Percentiles rank a stretch among this genome's conserved stretches.
Conservation (phyloP, 129 eudicot genomes). For the Pseudognaphalium luteoalbum region DNA sequence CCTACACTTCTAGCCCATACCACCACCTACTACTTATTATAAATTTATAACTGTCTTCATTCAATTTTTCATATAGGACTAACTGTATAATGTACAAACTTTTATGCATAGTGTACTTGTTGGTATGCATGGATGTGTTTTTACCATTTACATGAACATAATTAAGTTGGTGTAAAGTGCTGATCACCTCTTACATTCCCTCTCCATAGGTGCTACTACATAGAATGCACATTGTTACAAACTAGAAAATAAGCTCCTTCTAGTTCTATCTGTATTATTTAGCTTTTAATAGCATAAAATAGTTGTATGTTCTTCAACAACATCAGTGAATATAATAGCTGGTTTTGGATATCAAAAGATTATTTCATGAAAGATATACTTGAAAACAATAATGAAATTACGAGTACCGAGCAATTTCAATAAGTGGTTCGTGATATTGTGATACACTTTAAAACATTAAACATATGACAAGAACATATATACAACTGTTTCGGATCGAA, state of each 20-base stretch:
- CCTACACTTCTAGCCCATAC: conserved; percentile 39
- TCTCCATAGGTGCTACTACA: conserved; percentile 13
- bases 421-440: too few species aligned
- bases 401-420: too few species aligned
- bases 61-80: conserved; percentile 1
- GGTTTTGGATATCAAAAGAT: not conserved
- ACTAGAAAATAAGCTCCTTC: not conserved
- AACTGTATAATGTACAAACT: conserved; percentile 5
- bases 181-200: conserved; percentile 17
- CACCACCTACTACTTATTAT: conserved; percentile 4
- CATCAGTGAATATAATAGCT: not conserved
- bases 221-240: conserved; percentile 21
- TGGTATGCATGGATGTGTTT: not conserved
- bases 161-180: conserved; percentile 26
- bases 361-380: not conserved
- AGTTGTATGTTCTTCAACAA: not conserved
- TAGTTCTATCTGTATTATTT: not conserved
- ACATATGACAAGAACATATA: too few species aligned
- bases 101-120: not conserved
- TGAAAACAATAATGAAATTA: not conserved
- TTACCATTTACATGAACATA: conserved; percentile 18
- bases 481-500: too few species aligned
- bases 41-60: conserved; percentile 9
- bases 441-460: too few species aligned
- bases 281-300: not conserved